Base-by-base conservation (phyloP, 139 green algal species). In the Chlorella sp. region DNA sequence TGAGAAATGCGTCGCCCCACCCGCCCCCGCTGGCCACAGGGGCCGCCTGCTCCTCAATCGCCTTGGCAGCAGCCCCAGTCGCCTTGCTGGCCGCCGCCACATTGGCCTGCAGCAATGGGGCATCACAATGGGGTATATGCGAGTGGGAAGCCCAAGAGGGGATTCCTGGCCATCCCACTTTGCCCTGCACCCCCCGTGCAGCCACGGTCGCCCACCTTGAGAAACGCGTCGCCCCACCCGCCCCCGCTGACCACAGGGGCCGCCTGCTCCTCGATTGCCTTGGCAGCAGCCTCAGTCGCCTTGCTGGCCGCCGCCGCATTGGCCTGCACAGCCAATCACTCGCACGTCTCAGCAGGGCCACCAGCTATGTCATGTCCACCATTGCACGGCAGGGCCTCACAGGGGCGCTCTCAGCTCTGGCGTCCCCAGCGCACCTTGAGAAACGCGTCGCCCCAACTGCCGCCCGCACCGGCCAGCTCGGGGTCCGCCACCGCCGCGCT, bases 191-290 rank as follows among this genome's bases (percentile, higher is more conserved):
- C 17, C 46, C 46, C 46, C 17, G 19, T 55, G 15, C 1, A 15
- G 1, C 17, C 17, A 55, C 46, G 58, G 2, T 65, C 0, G 14
- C 68, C 14, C 38, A 79, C 73, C 73, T 73, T 35, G 25, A 79
- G 38, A 58, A 84, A 81, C 6, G 51, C 60, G 0, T 62, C 67
- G 17, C 68, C 79, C 79, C 79, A 84, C 14, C 73, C 79, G n/a
- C n/a, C n/a, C n/a, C n/a, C n/a, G n/a, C 46, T 19, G 46, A 19
- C 46, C 46, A 19, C 46, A 15, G 46, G 46, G 15, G 15, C 17
- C 46, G 41, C 33, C 3, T 77, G 33, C 5, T 27, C 71, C 42
- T 77, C 71, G 46, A 55, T 55, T 19, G 46, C 46, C 58, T 77
- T 59, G 29, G 56, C 71, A 5, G 71, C 71, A 0, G 73, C 62